phyloP scores from a whole-genome alignment of 108 stramenopile species.

The Chaetoceros muelleri region DNA sequence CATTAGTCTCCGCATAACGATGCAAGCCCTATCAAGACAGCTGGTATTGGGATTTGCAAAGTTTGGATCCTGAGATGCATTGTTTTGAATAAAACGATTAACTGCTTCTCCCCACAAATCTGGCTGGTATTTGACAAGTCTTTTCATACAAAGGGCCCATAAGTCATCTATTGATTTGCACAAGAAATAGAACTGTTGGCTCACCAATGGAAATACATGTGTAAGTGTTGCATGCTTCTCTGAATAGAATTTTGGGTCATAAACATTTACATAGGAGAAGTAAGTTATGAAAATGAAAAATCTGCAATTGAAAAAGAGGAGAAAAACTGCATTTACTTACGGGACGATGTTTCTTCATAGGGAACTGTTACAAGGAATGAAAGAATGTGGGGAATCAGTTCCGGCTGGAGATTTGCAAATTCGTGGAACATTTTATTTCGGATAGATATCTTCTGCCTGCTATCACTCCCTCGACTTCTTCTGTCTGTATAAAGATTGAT shows the following conservation, averaged over 20 bases:
- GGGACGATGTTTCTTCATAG: not conserved
- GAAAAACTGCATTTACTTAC: no score
- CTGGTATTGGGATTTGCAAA: no score
- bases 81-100: not conserved
- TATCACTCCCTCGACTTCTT: no score
- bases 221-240: not conserved
- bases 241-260: no score
- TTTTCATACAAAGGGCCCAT: not conserved
- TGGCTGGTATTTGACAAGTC: not conserved
- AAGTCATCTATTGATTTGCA: not conserved
- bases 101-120: not conserved
- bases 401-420: not conserved
- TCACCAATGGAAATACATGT: not conserved
- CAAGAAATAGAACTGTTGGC: not conserved
- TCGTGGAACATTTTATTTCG: not conserved
- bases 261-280: no score
- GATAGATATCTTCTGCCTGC: no score
- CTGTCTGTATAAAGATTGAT: no score
- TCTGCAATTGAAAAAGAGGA: no score
- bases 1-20: no score
- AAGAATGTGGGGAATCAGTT: not conserved
- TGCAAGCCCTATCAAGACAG: no score
- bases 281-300: no score
- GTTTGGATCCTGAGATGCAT: not conserved
- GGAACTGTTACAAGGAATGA: not conserved